phyloP scores from a whole-genome alignment of 1,139 yeast genomes.

The Scheffersomyces stambukii region DNA sequence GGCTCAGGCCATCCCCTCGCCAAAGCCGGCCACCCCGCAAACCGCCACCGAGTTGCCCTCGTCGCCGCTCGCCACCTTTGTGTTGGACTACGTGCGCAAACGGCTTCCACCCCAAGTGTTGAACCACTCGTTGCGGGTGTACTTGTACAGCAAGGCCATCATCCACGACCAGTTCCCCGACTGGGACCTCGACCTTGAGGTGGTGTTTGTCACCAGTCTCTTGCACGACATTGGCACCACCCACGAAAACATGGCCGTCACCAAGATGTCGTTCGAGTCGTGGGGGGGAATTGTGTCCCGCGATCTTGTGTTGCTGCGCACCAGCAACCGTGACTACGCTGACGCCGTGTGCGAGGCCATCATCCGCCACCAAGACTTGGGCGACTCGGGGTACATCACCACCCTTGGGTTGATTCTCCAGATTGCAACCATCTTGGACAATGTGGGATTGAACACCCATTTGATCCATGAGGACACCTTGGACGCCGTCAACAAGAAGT shows the following conservation, averaged over 20 bases:
- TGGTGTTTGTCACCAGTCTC: constrained; percentile 28
- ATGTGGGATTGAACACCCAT: constrained; percentile 30
- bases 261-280: constrained; percentile 36
- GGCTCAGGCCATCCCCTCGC: constrained; percentile 21
- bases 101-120: constrained; percentile 24
- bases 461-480: constrained; percentile 29
- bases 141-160: constrained; percentile 29
- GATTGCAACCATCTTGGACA: constrained; percentile 33
- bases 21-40: constrained; percentile 25
- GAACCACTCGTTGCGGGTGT: constrained; percentile 32
- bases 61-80: constrained; percentile 16
- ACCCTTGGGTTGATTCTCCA: constrained; percentile 33
- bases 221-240: constrained; percentile 38
- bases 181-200: constrained; percentile 31
- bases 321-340: constrained; percentile 27
- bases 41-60: constrained; percentile 18
- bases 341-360: constrained; percentile 40
- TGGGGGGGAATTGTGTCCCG: constrained; percentile 33
- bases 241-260: constrained; percentile 29
- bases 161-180: constrained; percentile 33
- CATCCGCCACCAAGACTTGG: constrained; percentile 36
- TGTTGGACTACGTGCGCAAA: constrained; percentile 21
- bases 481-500: constrained; percentile 23
- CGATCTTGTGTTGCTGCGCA: constrained; percentile 22
- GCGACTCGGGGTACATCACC: constrained; percentile 32